Conservation (phyloP, 2,329 filamentous ascomycete species). For the Diaporthe amygdali region DNA sequence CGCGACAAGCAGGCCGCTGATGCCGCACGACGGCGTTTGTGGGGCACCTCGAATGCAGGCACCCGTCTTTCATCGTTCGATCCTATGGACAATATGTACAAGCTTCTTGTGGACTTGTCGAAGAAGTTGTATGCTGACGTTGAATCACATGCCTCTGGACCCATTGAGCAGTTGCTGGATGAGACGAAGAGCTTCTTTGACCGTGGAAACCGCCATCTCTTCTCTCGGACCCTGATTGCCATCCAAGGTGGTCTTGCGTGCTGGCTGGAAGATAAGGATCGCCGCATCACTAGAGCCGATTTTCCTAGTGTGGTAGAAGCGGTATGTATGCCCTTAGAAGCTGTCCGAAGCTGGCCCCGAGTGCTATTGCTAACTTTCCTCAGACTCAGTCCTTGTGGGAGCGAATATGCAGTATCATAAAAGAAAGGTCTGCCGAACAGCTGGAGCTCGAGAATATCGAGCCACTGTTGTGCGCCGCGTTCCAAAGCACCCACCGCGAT, state of each 20-base stretch:
- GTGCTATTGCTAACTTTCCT: conserved; percentile 32
- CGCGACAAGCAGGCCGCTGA: conserved; percentile 69
- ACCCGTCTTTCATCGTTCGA: conserved; percentile 54
- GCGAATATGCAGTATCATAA: conserved; percentile 46
- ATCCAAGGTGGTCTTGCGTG: conserved; percentile 65
- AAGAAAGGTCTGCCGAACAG: conserved; percentile 41
- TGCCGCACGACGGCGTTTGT: conserved; percentile 67
- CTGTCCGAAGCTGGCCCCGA: conserved; percentile 14
- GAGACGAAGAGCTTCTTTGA: conserved; percentile 58
- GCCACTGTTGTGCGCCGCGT: conserved; percentile 58
- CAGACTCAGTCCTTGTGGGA: conserved; percentile 59
- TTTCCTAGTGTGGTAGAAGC: conserved; percentile 45
- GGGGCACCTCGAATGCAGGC: conserved; percentile 57
- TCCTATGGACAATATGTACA: conserved; percentile 71
- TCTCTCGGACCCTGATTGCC: conserved; percentile 60
- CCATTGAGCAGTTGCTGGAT: conserved; percentile 52
- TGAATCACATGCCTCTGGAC: conserved; percentile 35
- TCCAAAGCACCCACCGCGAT: conserved; percentile 60
- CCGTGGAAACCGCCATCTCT: conserved; percentile 53
- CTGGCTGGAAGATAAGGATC: conserved; percentile 68
- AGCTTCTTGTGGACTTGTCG: conserved; percentile 60
- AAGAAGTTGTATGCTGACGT: conserved; percentile 54
- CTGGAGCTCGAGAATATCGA: conserved; percentile 60
- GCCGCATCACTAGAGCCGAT: conserved; percentile 46
- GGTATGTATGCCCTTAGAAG: conserved; percentile 44